phyloP scores from a whole-genome alignment of 2,329 filamentous ascomycete genomes.

The Plenodomus biglobosus region DNA sequence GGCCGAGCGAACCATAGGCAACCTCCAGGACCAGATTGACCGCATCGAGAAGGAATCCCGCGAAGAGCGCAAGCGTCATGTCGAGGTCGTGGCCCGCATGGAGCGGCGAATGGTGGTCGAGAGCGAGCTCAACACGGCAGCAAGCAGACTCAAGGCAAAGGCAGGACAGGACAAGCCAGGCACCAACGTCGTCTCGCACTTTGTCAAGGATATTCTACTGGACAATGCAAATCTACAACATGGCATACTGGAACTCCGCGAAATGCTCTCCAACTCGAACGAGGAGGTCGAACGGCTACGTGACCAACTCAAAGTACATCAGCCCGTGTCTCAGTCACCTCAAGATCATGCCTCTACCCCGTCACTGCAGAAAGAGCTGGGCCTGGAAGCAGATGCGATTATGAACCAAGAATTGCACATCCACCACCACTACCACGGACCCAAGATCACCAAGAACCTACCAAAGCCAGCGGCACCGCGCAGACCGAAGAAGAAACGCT shows the following conservation, averaged over 20 bases:
- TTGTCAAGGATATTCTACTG: slow-evolving; percentile 91
- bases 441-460: slow-evolving; percentile 44
- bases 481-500: slow-evolving; percentile 70
- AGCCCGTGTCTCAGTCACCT: slow-evolving; percentile 57
- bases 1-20: slow-evolving; percentile 75
- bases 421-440: slow-evolving; percentile 84
- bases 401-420: slow-evolving; percentile 70
- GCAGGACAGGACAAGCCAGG: slow-evolving; percentile 61
- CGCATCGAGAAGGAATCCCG: slow-evolving; percentile 80
- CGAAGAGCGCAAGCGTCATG: slow-evolving; percentile 78
- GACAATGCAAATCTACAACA: slow-evolving; percentile 94
- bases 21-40: slow-evolving; percentile 85
- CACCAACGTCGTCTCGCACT: slow-evolving; percentile 82
- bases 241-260: slow-evolving; percentile 85
- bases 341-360: slow-evolving; percentile 34
- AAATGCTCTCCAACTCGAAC: slow-evolving; percentile 88
- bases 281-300: slow-evolving; percentile 87
- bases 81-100: slow-evolving; percentile 78
- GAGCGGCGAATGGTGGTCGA: slow-evolving; percentile 82
- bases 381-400: slow-evolving; percentile 34
- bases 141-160: slow-evolving; percentile 74
- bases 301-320: slow-evolving; percentile 78
- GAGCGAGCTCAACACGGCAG: slow-evolving; percentile 76
- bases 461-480: slow-evolving; percentile 54
- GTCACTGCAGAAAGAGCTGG: slow-evolving; percentile 73